These are phyloP conservation scores for Kurtzmaniella quercitrusa DNA, from an alignment of 1,139 yeast genomes.

Conservation along the genomic window DNA sequence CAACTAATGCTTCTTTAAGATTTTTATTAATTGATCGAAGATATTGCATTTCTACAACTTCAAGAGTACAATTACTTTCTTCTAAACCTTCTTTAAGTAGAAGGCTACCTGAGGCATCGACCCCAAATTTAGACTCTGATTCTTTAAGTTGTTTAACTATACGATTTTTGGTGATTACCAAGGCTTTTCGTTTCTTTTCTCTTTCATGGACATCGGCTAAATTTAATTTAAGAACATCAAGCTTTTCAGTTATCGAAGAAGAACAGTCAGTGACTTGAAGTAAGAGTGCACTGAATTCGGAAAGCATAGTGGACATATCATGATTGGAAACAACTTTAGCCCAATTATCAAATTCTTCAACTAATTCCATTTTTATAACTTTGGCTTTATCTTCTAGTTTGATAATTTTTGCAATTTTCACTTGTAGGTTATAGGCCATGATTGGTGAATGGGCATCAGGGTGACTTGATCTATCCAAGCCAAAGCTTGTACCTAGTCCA, in stretches of 20 bases:
- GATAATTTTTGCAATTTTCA: slow-evolving; percentile 27
- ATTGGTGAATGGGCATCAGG: slow-evolving; percentile 1
- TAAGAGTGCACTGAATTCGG: slow-evolving; percentile 35
- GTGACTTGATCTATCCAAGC: slow-evolving; percentile 2
- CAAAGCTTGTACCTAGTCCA: not conserved
- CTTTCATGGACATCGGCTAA: slow-evolving; percentile 45
- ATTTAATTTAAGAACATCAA: slow-evolving; percentile 38
- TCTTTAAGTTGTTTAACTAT: slow-evolving; percentile 33
- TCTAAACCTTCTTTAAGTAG: slow-evolving; percentile 47
- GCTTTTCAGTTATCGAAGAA: slow-evolving; percentile 30
- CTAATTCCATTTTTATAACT: slow-evolving; percentile 30
- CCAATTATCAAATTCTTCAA: slow-evolving; percentile 40
- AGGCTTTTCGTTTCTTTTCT: slow-evolving; percentile 42
- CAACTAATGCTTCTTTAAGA: slow-evolving; percentile 40
- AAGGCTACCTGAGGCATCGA: slow-evolving; percentile 34
- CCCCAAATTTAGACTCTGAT: slow-evolving; percentile 43
- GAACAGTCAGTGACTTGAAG: slow-evolving; percentile 30
- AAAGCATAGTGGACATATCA: slow-evolving; percentile 35
- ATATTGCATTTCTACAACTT: slow-evolving; percentile 48
- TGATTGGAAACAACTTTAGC: slow-evolving; percentile 32
- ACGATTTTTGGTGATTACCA: slow-evolving; percentile 28
- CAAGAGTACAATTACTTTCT: slow-evolving; percentile 43
- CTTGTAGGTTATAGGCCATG: slow-evolving; percentile 17
- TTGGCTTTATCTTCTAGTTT: slow-evolving; percentile 29
- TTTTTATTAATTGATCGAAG: slow-evolving; percentile 42